These are phyloP conservation scores for Euphorbia schlechtendalii DNA, from an alignment of 441 rosid species.

Conservation along the genomic window DNA sequence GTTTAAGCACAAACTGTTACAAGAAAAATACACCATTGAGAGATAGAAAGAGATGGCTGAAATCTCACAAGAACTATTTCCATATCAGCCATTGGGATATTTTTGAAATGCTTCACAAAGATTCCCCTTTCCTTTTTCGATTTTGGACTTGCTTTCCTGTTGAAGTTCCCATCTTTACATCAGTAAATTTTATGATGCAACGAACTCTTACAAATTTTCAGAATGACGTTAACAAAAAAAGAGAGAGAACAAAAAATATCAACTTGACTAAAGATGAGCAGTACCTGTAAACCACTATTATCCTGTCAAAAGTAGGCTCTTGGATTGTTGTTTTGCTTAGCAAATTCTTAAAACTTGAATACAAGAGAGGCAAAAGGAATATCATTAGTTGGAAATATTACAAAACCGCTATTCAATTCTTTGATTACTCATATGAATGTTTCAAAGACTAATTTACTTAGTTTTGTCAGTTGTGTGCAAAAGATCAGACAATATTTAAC, in stretches of 20 bases:
- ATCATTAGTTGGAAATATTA: slow-evolving; percentile 14
- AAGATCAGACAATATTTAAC: background rate
- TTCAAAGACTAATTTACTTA: background rate
- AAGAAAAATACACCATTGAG: slow-evolving; percentile 2
- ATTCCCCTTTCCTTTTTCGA: slow-evolving; percentile 58
- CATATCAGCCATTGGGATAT: slow-evolving; percentile 98
- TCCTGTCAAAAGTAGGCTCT: slow-evolving; percentile 94
- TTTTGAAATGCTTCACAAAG: slow-evolving; percentile 90
- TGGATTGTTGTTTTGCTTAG: slow-evolving; percentile 75
- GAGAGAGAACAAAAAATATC: background rate
- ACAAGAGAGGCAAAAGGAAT: slow-evolving; percentile 18
- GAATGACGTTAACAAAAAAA: background rate
- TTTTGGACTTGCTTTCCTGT: slow-evolving; percentile 58
- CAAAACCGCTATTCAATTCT: slow-evolving; percentile 8
- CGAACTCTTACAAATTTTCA: background rate
- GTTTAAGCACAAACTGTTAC: background rate
- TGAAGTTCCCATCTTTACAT: slow-evolving; percentile 24
- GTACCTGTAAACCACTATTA: slow-evolving; percentile 89
- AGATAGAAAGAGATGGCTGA: slow-evolving; percentile 14
- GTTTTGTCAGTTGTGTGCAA: background rate
- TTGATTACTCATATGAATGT: background rate
- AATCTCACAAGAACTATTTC: slow-evolving; percentile 89
- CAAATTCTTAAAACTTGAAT: slow-evolving; percentile 52
- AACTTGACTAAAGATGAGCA: slow-evolving; percentile 13
- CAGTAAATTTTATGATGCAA: slow-evolving; percentile 3